phyloP scores from a whole-genome alignment of 805 yeast genomes.

The Cyberlindnera euphorbiae region DNA sequence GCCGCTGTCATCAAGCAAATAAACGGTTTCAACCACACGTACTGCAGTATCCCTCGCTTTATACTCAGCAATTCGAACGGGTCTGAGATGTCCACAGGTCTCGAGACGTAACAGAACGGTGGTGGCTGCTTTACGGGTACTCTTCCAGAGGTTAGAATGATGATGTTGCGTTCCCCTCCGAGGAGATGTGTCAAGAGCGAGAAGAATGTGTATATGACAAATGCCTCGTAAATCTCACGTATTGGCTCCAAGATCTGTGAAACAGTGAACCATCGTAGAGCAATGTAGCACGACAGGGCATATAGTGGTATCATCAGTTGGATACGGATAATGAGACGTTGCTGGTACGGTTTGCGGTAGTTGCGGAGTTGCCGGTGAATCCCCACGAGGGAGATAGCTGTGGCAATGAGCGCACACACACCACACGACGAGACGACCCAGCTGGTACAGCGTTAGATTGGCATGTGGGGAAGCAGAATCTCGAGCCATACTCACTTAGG shows the following conservation, averaged over 20 bases:
- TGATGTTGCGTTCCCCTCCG: conserved; percentile 89
- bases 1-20: conserved; percentile 54
- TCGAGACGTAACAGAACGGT: conserved; percentile 43
- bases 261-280: conserved; percentile 41
- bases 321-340: conserved; percentile 78
- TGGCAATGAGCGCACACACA: conserved; percentile 8
- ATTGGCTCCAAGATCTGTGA: conserved; percentile 62
- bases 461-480: too few relatives aligned
- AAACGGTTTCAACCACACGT: conserved; percentile 90
- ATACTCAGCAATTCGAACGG: conserved; percentile 72
- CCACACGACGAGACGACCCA: conserved; percentile 13
- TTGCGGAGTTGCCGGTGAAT: conserved; percentile 47
- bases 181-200: conserved; percentile 73
- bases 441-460: too few relatives aligned
- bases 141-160: conserved; percentile 65
- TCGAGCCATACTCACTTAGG: conserved; percentile 4
- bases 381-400: conserved; percentile 11
- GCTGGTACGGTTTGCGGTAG: conserved; percentile 86
- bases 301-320: conserved; percentile 78
- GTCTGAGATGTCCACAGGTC: conserved; percentile 76
- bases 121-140: conserved; percentile 64
- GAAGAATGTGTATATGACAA: conserved; percentile 91
- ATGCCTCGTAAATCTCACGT: conserved; percentile 91
- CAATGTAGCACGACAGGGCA: conserved; percentile 62
- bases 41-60: conserved; percentile 85